Base-by-base conservation (phyloP, 2,329 filamentous ascomycete genomes). In the Alternaria rosae region DNA sequence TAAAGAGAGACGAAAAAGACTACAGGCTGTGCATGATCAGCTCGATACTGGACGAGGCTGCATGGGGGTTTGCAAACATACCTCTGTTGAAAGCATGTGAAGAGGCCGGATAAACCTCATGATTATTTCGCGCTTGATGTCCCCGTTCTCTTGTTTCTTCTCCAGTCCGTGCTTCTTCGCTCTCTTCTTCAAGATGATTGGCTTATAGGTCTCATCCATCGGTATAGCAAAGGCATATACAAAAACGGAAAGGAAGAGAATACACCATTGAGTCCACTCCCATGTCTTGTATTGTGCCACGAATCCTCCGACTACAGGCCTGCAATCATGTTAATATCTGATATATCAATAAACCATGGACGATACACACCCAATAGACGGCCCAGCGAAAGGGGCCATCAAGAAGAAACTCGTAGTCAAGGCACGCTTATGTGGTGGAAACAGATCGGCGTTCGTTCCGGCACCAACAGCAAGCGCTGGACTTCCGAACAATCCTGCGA, bases 401-500 rank as follows among this genome's bases (percentile, higher is more conserved):
- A 83, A 61, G 57, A 80, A 82, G 5, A 79, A 50, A n/a, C 71
- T 70, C 3, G 76, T 78, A 0, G 77, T 67, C 6, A 77, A 56
- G 0, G 80, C 81, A 20, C 80, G 65, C 32, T 71, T 56, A 3
- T 71, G 67, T 1, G 76, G 74, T 3, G 67, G 60, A 45, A 78
- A 81, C 25, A 83, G 30, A 64, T 83, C 82, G 7, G 79, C 79
- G 54, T 72, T 78, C 3, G 78, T 82, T 1, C 81, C 82, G 6
- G 76, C 77, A 5, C 80, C 81, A 3, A 83, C 79, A 3, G 81
- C 80, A 1, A 84, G 70, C 1, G 78, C 76, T 84, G 68, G 91
- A 86, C 43, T 89, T 26, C 90, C 91, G 65, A 91, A 91, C 75
- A 90, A 75, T 0, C 91, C 90, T 51, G 92, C 91, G 70, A 93